Percentiles rank a stretch among this genome's conserved stretches.
Evolutionary conservation across 352 stramenopile genomes (phyloP).

Genomic region (Pythium monospermum): DNA sequence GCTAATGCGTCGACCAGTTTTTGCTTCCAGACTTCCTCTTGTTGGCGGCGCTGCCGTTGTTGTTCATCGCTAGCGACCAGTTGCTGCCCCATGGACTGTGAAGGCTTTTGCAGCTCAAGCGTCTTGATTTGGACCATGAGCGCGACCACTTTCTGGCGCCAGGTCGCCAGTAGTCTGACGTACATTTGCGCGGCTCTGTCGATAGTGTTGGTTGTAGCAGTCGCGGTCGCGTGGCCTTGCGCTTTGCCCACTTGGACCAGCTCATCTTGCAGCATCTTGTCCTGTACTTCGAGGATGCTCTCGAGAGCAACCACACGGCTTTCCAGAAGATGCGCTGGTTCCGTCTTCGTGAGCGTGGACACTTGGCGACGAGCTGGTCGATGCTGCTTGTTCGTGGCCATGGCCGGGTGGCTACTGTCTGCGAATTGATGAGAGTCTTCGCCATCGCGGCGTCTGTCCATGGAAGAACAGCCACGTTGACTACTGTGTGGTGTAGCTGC

Average conservation of each 20-base stretch:
- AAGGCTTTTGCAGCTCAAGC: conserved; percentile 22
- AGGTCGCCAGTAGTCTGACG: conserved; percentile 31
- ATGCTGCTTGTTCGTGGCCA: not conserved
- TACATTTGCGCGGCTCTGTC: conserved; percentile 26
- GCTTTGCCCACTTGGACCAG: conserved; percentile 27
- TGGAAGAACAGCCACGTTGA: no score
- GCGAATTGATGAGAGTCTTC: no score
- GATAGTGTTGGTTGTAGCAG: conserved; percentile 1
- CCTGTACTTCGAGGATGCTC: conserved; percentile 52
- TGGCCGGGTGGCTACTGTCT: no score
- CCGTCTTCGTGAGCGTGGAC: not conserved
- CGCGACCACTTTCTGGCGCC: conserved; percentile 53
- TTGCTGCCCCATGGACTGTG: not conserved
- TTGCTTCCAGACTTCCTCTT: conserved; percentile 49
- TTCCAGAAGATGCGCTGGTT: conserved; percentile 28
- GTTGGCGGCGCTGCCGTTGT: conserved; percentile 13
- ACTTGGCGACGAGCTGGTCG: no score
- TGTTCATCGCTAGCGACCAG: not conserved
- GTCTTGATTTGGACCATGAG: conserved; percentile 54
- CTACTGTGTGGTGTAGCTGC: not conserved
- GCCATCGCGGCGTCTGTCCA: no score
- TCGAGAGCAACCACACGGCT: conserved; percentile 51
- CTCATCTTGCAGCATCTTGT: conserved; percentile 35
- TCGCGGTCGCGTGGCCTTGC: not conserved
- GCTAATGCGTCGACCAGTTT: conserved; percentile 44